phyloP scores from a whole-genome alignment of 2,329 filamentous ascomycete species.

The Xylariaceae sp. region DNA sequence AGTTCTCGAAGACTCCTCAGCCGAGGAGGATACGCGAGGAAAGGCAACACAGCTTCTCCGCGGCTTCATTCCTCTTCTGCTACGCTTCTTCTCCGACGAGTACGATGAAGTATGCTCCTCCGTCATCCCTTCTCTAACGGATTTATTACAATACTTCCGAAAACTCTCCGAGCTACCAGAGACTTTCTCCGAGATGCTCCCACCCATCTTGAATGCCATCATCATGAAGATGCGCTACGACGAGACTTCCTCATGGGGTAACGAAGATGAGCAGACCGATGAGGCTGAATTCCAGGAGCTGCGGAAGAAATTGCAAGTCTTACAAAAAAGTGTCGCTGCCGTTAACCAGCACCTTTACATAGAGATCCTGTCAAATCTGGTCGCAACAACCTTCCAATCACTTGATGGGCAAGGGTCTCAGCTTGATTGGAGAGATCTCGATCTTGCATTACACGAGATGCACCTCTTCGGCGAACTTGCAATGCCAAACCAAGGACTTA shows the following conservation, averaged over 20 bases:
- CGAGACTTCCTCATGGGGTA: conserved; percentile 88
- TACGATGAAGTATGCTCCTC: conserved; percentile 98
- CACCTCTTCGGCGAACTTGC: conserved; percentile 92
- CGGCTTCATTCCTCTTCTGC: conserved; percentile 78
- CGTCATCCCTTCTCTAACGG: conserved; percentile 88
- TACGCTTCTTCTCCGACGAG: conserved; percentile 95
- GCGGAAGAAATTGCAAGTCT: conserved; percentile 80
- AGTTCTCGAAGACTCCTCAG: conserved; percentile 68
- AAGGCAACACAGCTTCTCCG: conserved; percentile 81
- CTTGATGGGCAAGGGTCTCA: conserved; percentile 69
- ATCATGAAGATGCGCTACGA: conserved; percentile 97
- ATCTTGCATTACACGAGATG: conserved; percentile 93
- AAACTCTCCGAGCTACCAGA: conserved; percentile 72
- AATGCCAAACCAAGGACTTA: conserved; percentile 83
- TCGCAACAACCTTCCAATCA: conserved; percentile 83
- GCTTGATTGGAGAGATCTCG: conserved; percentile 92
- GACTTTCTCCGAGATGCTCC: conserved; percentile 78
- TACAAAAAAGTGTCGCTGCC: conserved; percentile 89
- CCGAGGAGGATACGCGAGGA: conserved; percentile 61
- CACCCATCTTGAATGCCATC: conserved; percentile 86
- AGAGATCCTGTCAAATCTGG: conserved; percentile 80
- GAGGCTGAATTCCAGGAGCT: conserved; percentile 97
- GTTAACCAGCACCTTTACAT: conserved; percentile 88
- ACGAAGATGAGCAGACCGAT: conserved; percentile 91
- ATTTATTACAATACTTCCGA: conserved; percentile 85